These are phyloP conservation scores for Parmelia sp. DNA, from an alignment of 495 filamentous ascomycete genomes.

Conservation along the genomic window DNA sequence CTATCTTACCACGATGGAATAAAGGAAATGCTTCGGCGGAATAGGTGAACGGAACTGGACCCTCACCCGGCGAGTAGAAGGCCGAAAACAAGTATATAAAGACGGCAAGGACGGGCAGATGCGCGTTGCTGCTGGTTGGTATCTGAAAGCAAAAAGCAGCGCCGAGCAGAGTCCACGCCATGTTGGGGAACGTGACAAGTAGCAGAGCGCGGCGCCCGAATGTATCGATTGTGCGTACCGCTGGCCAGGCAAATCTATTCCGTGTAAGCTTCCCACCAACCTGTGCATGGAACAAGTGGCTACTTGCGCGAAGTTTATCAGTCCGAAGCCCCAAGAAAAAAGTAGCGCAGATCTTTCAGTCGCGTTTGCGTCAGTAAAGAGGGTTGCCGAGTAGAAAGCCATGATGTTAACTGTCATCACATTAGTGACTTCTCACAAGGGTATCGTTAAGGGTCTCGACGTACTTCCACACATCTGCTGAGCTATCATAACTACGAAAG, in stretches of 20 bases:
- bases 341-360: constrained; percentile 53
- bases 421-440: not conserved
- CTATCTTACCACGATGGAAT: constrained; percentile 49
- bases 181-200: constrained; percentile 79
- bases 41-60: constrained; percentile 78
- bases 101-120: constrained; percentile 57
- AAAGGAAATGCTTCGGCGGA: constrained; percentile 73
- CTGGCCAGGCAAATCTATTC: constrained; percentile 65
- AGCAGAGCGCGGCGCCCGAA: constrained; percentile 71
- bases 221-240: constrained; percentile 79
- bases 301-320: constrained; percentile 60
- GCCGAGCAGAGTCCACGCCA: constrained; percentile 71
- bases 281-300: no score
- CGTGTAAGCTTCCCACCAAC: not conserved
- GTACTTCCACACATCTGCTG: constrained; percentile 79
- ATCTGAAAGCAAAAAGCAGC: constrained; percentile 68
- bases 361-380: constrained; percentile 62
- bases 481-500: constrained; percentile 64
- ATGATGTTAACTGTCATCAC: constrained; percentile 58
- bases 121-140: constrained; percentile 42
- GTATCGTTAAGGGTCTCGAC: constrained; percentile 4
- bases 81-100: constrained; percentile 66
- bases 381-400: constrained; percentile 75
- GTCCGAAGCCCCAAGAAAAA: constrained; percentile 71
- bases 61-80: constrained; percentile 76